Evolutionary conservation across 2,329 filamentous ascomycete genomes (phyloP).

Genomic region (Colletotrichum cuscutae): DNA sequence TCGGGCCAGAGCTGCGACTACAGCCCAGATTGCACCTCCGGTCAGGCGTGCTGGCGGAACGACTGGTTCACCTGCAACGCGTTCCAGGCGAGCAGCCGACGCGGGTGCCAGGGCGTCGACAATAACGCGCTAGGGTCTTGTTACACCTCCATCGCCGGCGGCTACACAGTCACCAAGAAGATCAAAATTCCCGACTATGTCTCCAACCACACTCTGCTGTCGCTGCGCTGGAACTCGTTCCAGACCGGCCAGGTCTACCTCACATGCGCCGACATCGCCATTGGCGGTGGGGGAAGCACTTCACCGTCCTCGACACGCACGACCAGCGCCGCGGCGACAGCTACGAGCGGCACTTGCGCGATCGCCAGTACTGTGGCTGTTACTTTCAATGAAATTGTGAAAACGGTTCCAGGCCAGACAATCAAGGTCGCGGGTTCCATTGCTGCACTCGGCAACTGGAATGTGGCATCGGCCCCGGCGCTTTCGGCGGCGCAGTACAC

Average conservation of each 20-base stretch:
- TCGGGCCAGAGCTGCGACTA: conserved; percentile 59
- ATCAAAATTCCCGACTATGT: conserved; percentile 59
- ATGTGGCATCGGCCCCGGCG: conserved; percentile 54
- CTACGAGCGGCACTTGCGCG: conserved; percentile 42
- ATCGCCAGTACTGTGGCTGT: conserved; percentile 48
- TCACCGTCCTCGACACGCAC: conserved; percentile 36
- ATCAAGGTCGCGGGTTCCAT: conserved; percentile 58
- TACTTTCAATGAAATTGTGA: conserved; percentile 54
- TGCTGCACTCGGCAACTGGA: conserved; percentile 51
- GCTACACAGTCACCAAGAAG: conserved; percentile 63
- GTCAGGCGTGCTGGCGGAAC: conserved; percentile 57
- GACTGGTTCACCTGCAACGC: conserved; percentile 66
- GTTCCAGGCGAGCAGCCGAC: conserved; percentile 49
- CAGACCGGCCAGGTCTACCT: conserved; percentile 65
- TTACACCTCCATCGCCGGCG: conserved; percentile 62
- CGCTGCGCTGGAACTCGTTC: conserved; percentile 65
- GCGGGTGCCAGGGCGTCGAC: conserved; percentile 59
- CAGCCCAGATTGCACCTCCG: conserved; percentile 57
- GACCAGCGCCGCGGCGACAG: conserved; percentile 28
- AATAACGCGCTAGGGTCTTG: conserved; percentile 54
- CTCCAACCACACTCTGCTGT: conserved; percentile 61
- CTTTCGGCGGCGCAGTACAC: conserved; percentile 66
- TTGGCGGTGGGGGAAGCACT: conserved; percentile 38
- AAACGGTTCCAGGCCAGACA: conserved; percentile 58
- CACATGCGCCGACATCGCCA: conserved; percentile 63